Evolutionary conservation across 1,284 basidiomycete species (phyloP).

Genomic region (Ustanciosporium gigantosporum): DNA sequence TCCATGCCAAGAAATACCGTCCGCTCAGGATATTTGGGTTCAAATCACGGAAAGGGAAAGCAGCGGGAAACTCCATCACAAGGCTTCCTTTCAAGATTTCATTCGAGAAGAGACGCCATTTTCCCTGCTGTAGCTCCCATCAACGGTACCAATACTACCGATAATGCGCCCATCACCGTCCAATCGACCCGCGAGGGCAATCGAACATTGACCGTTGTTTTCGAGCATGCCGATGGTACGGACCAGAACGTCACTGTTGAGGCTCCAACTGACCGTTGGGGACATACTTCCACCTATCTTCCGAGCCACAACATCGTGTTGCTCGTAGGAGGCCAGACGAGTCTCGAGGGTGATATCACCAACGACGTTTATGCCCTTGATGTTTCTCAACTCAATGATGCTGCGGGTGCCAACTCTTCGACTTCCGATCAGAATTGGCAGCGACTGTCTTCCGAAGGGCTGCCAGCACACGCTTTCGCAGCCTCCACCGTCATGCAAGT

Average conservation of each 20-base stretch:
- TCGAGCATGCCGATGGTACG: conserved; percentile 8
- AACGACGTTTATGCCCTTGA: conserved; percentile 48
- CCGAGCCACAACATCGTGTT: conserved; percentile 33
- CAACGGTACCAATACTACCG: conserved; percentile 2
- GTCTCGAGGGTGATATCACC: conserved; percentile 26
- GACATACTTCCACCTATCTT: conserved; percentile 27
- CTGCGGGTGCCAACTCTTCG: conserved; percentile 22
- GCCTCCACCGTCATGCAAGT: conserved; percentile 16
- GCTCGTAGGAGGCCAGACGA: conserved; percentile 55
- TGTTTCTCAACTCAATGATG: conserved; percentile 10
- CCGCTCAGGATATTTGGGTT: conserved; percentile 27
- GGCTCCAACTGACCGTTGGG: conserved; percentile 17
- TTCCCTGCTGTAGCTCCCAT: conserved; percentile 23
- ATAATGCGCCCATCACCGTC: too few relatives aligned
- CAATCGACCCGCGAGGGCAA: too few relatives aligned
- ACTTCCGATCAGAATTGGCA: conserved; percentile 6
- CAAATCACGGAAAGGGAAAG: conserved; percentile 4
- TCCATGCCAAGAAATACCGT: background rate
- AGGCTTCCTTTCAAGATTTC: conserved; percentile 5
- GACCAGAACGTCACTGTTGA: conserved; percentile 8
- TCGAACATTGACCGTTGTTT: conserved; percentile 19
- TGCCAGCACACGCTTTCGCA: conserved; percentile 45
- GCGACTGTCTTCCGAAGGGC: conserved; percentile 14
- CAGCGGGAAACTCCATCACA: conserved; percentile 2
- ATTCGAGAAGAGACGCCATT: conserved; percentile 9